Evolutionary conservation across 2,329 filamentous ascomycete species (phyloP).

Genomic region (Talaromyces rugulosus): DNA sequence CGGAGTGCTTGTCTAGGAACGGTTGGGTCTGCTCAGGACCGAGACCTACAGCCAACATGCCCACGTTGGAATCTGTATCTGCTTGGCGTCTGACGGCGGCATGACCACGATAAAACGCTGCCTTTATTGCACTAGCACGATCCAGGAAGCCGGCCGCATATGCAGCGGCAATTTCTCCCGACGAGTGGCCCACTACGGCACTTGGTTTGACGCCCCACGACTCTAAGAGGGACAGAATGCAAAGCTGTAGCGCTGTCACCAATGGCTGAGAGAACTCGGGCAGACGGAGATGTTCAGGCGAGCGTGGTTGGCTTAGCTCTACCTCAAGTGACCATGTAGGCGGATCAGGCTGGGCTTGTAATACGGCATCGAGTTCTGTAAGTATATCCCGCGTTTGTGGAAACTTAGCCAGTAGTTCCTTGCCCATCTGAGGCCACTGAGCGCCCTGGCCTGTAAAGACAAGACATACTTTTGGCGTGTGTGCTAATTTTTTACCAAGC

Average conservation of each 20-base stretch:
- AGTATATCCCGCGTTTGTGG: background rate
- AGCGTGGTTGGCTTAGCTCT: background rate
- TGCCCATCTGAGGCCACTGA: background rate
- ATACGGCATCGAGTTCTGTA: background rate
- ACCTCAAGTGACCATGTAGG: background rate
- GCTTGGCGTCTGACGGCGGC: background rate
- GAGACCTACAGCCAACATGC: background rate
- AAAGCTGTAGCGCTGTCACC: background rate
- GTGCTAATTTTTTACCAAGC: background rate
- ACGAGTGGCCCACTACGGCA: background rate
- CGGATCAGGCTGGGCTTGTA: background rate
- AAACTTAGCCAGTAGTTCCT: background rate
- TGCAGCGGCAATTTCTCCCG: conserved; percentile 1
- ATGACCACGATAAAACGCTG: background rate
- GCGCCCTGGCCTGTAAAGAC: conserved; percentile 6
- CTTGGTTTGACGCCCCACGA: background rate
- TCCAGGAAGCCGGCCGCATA: background rate
- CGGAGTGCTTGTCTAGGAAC: background rate
- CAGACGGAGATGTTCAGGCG: background rate
- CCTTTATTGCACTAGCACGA: background rate
- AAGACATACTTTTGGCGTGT: background rate
- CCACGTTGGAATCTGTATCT: background rate
- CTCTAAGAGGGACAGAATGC: background rate
- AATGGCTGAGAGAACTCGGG: background rate
- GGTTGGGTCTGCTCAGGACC: background rate